Base-by-base conservation (phyloP, 2,329 filamentous ascomycete species). In the Fusarium dimerum region DNA sequence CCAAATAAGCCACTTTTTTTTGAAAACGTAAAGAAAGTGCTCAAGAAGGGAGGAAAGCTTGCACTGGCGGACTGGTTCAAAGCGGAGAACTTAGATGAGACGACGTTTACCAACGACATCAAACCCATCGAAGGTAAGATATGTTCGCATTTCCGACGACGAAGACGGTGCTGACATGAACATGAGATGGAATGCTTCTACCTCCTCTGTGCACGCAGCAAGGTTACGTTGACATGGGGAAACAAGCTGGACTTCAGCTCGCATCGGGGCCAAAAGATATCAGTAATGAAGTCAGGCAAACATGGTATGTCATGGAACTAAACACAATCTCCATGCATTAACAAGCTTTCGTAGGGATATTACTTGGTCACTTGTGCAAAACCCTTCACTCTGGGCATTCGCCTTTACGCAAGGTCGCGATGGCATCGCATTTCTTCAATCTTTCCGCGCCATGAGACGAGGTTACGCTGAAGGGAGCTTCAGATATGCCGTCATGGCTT, bases 61-160 rank as follows among this genome's bases (percentile, higher is more conserved):
- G 80, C 82, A 5, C 68, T 86, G 48, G 81, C 82, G 20, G 83
- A 86, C 65, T 85, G 82, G 82, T 85, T 85, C 71, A 82, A 81
- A 70, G 76, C 73, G 12, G 78, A 78, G 48, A 67, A 63, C 18
- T 61, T 84, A 41, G 71, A 67, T 1, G 68, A 76, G 54, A 66
- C 73, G 51, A 68, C 75, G 51, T 76, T 79, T 56, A 69, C 73
- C 40, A 71, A 70, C 43, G 81, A 85, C 60, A 83, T 85, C 59
- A 78, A 78, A 60, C 80, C 80, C 2, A 85, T 85, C 52, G 82
- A 85, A 69, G 80, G 78, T 79, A 48, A 50, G 44, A 36, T 26
- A 16, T 30, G 36, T 10, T 15, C 18, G 38, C 3, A 38, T 45
- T 36, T n/a, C n/a, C 17, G 15, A 15, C 11, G 11, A 8, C 32